A percentile compares a stretch with the other conserved stretches of the same genome.
Conservation (phyloP, 1,284 basidiomycete genomes). For the Cutaneotrichosporon spelunceum region DNA sequence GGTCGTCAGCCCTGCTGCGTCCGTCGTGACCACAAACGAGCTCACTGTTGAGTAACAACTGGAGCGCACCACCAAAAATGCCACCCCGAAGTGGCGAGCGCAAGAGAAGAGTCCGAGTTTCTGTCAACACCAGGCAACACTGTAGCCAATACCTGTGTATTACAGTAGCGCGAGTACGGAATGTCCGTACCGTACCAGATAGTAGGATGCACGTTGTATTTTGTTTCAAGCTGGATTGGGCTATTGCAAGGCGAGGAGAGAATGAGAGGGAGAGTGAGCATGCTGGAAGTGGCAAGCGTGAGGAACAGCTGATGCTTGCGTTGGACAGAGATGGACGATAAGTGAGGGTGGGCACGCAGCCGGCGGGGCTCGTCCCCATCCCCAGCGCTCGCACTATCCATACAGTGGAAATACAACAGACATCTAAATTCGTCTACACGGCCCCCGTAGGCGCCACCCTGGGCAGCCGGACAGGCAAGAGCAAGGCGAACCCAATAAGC, state of each 20-base stretch:
- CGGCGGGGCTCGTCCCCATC: no score
- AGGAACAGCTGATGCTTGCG: no score
- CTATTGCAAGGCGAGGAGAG: no score
- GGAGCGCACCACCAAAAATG: background rate
- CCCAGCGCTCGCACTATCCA: no score
- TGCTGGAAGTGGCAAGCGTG: no score
- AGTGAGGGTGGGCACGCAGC: no score
- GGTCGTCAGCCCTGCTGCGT: background rate
- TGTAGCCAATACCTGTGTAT: background rate
- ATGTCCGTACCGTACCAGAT: background rate
- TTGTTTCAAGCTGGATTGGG: no score
- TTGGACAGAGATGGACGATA: no score
- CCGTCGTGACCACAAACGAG: background rate
- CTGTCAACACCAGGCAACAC: background rate
- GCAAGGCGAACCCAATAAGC: conserved; percentile 33
- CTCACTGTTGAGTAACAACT: background rate
- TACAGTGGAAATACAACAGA: background rate
- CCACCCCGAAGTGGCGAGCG: background rate
- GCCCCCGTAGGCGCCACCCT: background rate
- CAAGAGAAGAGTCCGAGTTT: background rate
- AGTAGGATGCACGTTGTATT: background rate
- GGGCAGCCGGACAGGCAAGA: conserved; percentile 42
- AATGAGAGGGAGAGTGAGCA: no score
- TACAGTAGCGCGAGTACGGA: background rate
- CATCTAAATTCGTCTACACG: background rate